Percentiles rank a stretch among this genome's conserved stretches.
phyloP scores from a whole-genome alignment of 768 basidiomycete genomes.

The Boletus tomentosulus region DNA sequence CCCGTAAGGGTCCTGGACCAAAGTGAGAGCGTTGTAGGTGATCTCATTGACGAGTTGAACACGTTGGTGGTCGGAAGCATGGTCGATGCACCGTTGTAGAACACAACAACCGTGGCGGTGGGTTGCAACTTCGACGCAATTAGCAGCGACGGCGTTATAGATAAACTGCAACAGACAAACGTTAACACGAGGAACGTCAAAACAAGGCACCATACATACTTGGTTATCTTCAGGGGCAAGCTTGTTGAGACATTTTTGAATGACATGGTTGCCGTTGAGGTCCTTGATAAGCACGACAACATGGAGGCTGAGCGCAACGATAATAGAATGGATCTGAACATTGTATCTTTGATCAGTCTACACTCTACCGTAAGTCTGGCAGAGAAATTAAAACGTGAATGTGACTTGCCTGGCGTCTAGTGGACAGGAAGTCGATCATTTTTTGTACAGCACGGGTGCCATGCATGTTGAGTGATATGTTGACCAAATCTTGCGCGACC shows the following conservation, averaged over 20 bases:
- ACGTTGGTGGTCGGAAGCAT: constrained; percentile 93
- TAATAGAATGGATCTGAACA: constrained; percentile 93
- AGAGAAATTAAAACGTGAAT: constrained; percentile 33
- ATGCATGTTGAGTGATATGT: constrained; percentile 99
- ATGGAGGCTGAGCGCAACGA: constrained; percentile 92
- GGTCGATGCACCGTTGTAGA: constrained; percentile 95
- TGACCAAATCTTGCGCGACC: constrained; percentile 95
- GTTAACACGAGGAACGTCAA: neutral
- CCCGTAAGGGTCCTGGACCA: constrained; percentile 96
- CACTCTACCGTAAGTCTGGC: constrained; percentile 49
- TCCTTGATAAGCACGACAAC: constrained; percentile 99
- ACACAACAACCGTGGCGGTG: constrained; percentile 99
- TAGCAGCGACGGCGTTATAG: constrained; percentile 97
- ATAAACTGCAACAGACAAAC: constrained; percentile 63
- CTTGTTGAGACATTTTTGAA: constrained; percentile 99
- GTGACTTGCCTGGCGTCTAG: constrained; percentile 80
- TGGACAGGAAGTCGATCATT: constrained; percentile 99
- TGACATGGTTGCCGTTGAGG: constrained; percentile 94
- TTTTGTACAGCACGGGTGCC: constrained; percentile 99
- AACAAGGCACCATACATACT: constrained; percentile 37
- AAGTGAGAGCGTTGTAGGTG: constrained; percentile 94
- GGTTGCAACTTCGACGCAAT: constrained; percentile 98
- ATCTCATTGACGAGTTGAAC: constrained; percentile 98
- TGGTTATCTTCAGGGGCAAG: constrained; percentile 98
- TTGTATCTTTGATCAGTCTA: constrained; percentile 83